A percentile compares a stretch with the other conserved stretches of the same genome.
phyloP scores from a whole-genome alignment of 163 green algal genomes.

The Scenedesmus sp. region DNA sequence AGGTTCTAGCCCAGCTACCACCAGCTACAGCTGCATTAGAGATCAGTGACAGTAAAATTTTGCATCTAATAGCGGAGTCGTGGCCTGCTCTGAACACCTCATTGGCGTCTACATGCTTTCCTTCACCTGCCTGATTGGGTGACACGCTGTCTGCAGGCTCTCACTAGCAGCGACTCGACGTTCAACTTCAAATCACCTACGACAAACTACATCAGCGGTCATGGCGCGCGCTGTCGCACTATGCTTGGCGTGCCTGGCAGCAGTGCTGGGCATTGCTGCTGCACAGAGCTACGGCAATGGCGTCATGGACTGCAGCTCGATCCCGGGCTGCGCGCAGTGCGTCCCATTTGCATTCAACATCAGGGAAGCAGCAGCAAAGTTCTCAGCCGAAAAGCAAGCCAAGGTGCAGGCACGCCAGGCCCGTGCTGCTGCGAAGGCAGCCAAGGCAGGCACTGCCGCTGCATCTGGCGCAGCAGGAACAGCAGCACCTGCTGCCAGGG shows the following conservation, averaged over 20 bases:
- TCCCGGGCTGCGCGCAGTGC: constrained; percentile 6
- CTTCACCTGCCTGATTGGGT: not conserved
- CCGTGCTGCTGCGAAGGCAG: not conserved
- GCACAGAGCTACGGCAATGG: not conserved
- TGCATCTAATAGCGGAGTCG: not conserved
- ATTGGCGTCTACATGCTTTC: not conserved
- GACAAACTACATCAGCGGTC: not conserved
- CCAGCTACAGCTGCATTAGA: not conserved
- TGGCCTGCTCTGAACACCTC: not conserved
- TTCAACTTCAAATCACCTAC: not conserved
- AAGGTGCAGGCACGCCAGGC: not conserved
- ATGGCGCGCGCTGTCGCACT: not conserved
- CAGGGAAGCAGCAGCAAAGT: constrained; percentile 2
- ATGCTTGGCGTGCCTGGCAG: not conserved
- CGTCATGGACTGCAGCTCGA: not conserved
- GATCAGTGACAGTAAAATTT: not conserved
- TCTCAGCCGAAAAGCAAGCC: not conserved
- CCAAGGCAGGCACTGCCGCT: not conserved
- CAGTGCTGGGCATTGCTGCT: constrained; percentile 2
- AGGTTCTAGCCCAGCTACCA: not conserved
- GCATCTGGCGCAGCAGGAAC: not conserved
- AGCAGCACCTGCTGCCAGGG: not conserved
- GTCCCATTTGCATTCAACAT: constrained; percentile 10
- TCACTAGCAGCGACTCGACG: not conserved
- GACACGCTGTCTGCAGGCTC: constrained; percentile 5